Evolutionary conservation across 495 filamentous ascomycete genomes (phyloP).

Genomic region (Podospora sp.): DNA sequence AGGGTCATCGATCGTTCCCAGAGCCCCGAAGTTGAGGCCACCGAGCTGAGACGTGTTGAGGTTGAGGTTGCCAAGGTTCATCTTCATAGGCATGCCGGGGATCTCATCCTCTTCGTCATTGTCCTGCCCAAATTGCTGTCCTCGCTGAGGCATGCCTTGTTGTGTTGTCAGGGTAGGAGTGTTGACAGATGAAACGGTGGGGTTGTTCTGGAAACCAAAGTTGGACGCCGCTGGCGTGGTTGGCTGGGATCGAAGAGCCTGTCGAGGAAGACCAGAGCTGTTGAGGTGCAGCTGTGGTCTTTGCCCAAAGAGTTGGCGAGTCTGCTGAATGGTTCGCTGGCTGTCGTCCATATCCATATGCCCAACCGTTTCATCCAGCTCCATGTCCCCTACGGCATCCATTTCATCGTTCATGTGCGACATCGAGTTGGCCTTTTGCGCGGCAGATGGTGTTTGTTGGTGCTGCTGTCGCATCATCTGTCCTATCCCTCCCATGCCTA

Average conservation of each 20-base stretch:
- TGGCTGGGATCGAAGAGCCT: slow-evolving; percentile 84
- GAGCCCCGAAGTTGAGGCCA: slow-evolving; percentile 33
- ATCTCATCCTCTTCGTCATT: slow-evolving; percentile 57
- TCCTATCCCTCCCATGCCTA: slow-evolving; percentile 44
- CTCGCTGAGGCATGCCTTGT: slow-evolving; percentile 42
- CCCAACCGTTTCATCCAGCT: slow-evolving; percentile 83
- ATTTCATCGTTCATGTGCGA: slow-evolving; percentile 65
- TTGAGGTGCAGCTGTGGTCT: slow-evolving; percentile 74
- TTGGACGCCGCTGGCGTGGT: slow-evolving; percentile 76
- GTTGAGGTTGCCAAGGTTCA: slow-evolving; percentile 56
- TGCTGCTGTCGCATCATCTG: slow-evolving; percentile 54
- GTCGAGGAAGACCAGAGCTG: slow-evolving; percentile 65
- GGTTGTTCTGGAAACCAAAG: slow-evolving; percentile 85
- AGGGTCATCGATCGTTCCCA: slow-evolving; percentile 85
- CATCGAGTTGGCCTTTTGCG: slow-evolving; percentile 35
- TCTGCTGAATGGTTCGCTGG: slow-evolving; percentile 63
- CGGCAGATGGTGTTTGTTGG: slow-evolving; percentile 33
- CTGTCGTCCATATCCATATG: slow-evolving; percentile 61
- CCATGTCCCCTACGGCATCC: slow-evolving; percentile 92
- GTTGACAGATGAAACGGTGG: slow-evolving; percentile 96
- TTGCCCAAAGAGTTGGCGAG: slow-evolving; percentile 70
- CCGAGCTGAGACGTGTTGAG: slow-evolving; percentile 51
- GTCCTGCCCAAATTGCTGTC: slow-evolving; percentile 56
- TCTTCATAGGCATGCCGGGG: slow-evolving; percentile 61
- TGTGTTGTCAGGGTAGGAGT: slow-evolving; percentile 82